Base-by-base conservation (phyloP, 176 grass and related monocot species). In the Bothriochloa decipiens region DNA sequence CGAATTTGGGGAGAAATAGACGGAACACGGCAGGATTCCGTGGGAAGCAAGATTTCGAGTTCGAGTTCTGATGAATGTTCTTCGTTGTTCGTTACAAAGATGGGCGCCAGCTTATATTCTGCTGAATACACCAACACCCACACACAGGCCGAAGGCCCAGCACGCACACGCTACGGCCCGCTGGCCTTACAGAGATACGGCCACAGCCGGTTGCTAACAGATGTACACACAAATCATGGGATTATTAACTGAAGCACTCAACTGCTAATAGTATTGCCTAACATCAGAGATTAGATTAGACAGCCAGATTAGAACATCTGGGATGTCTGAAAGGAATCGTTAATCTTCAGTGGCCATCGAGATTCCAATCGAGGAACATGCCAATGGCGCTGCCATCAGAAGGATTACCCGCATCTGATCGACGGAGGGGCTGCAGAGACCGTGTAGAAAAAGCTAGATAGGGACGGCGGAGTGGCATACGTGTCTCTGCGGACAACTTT, bases 311-410 rank as follows among this genome's bases (percentile, higher is more conserved):
- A 74, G 58, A 60, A 73, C 28, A 58, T 6, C 67, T 60, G n/a
- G 4, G 67, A 66, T 32, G 68, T 61, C 46, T 74, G 67, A 86
- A 82, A 61, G 11, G 37, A 65, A 90, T 82, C 27, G 20, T 11
- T 26, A 39, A 36, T 60, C 43, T 33, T 17, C 61, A 65, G 42
- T 45, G 83, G 83, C 26, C 88, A 66, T 74, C 35, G 26, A 43
- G 32, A 82, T 85, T 86, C 43, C 45, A 57, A 55, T 39, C 27
- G 29, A 75, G 69, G 73, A 78, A 66, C 73, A 90, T 46, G 83
- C 79, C 68, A 83, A 76, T 74, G 46, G 6, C 57, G 55, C 26
- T 37, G 32, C 55, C 55, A 25, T 86, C 88, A 67, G 45, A 58
- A 46, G 65, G 58, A 82, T 86, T 27, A 36, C 35, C 20, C 43